Evolutionary conservation across 2,329 filamentous ascomycete species (phyloP), one percentile per base, ranked within the genome.

Genomic region (Colletotrichum horii): DNA sequence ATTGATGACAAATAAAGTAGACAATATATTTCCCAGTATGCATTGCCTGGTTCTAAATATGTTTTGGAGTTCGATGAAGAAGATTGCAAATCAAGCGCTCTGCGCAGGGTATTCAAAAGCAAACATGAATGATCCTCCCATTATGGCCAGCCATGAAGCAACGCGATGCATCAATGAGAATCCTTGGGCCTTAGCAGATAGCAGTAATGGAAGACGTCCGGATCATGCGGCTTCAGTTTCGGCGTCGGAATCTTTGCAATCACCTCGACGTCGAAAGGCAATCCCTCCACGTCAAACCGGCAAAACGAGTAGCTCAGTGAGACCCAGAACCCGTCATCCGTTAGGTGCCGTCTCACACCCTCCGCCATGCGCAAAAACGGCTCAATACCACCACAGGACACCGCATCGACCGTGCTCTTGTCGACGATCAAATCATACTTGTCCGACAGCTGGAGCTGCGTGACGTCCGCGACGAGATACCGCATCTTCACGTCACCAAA

Each of bases 331-430:
- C 85, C 87, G 6, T 77, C 82, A 0, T 83, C 80, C 1, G 80
- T 80, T 16, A 89, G 80, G 67, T 80, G 83, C 14, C 75, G 72
- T 22, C 79, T 79, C 14, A 90, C 82, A 2, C 83, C 79, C 12
- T 78, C 55, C 6, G 82, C 82, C 87, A 89, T 88, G 2, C 80
- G 77, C 30, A 81, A 76, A 3, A 89, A 62, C 3, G 83, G 79
- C 8, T 80, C 82, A 5, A 82, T 81, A 8, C 86, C 88, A 16
- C 83, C 87, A 58, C 88, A 89, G 1, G 88, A 84, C 6, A 90
- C 81, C 4, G 88, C 88, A 60, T 90, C 88, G 6, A 80, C 85
- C 1, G 88, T 89, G 79, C 87, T 86, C 78, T 90, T 90, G 78
- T 90, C 88, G 16, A 90, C 74, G 5, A 88, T 82, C 6, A 89